Evolutionary conservation across 1,284 basidiomycete genomes (phyloP), one percentile per base, ranked within the genome.

Genomic region (Irpex lacteus): DNA sequence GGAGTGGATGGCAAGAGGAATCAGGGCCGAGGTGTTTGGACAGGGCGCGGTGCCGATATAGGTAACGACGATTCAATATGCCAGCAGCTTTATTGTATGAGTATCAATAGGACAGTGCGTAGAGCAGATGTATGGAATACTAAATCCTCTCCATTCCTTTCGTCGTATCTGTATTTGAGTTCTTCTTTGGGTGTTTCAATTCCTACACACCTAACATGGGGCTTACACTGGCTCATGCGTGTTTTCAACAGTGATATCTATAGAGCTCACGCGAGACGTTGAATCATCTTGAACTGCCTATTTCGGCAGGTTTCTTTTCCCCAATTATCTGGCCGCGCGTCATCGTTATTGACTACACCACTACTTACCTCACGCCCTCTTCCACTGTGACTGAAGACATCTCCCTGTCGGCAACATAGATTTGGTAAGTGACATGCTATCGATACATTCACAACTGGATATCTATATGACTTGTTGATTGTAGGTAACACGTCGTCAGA

Each of bases 21-120:
- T 73, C 15, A 70, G 69, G 49, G 65, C 66, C 1, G 70, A 73
- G 65, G 67, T 71, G 26, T 73, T 71, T 44, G 70, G 71, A 5
- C 63, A 69, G 49, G 71, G 69, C n/a, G 70, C 68, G 0, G 62
- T 65, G 5, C 64, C 64, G 5, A 37, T 65, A 3, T 60, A 47
- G 21, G 26, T 26, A 26, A 26, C 4, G 26, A 26, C 26, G 26
- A 26, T 26, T 26, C 26, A 26, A 26, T 26, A 26, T 26, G 26
- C 4, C 26, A 26, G 26, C 26, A 3, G 26, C 26, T 26, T 26
- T 3, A 26, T 26, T 26, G 26, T 26, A 26, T 26, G 26, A 26
- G 26, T 26, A 26, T 26, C 26, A 26, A 26, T 26, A 26, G 26
- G 26, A 26, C 26, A 26, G 26, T 26, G 26, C 26, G 26, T 26